Conservation (phyloP, 2,329 filamentous ascomycete genomes). For the Alternaria viburni region DNA sequence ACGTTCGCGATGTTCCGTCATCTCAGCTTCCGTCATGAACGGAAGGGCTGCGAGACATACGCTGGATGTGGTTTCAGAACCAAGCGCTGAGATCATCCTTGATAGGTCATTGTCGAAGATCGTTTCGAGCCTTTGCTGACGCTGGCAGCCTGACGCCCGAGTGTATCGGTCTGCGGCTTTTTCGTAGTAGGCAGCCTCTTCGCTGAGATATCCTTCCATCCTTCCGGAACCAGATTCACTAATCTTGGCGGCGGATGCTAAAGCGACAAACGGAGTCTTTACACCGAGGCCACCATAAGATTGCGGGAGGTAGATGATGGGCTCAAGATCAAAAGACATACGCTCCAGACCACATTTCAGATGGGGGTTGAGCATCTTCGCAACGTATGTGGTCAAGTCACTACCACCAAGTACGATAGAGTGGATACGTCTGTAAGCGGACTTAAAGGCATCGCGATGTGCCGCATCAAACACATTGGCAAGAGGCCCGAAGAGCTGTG, state of each 20-base stretch:
- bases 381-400: constrained; percentile 30
- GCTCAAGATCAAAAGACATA: constrained; percentile 24
- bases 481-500: constrained; percentile 37
- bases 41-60: constrained; percentile 18
- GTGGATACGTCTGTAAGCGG: constrained; percentile 30
- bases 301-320: constrained; percentile 35
- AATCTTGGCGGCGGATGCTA: constrained; percentile 27
- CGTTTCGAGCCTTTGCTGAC: constrained; percentile 14
- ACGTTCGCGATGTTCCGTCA: constrained; percentile 25
- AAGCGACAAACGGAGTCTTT: constrained; percentile 33
- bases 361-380: constrained; percentile 17
- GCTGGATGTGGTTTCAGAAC: neutral
- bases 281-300: constrained; percentile 39
- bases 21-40: neutral
- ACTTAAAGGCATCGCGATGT: constrained; percentile 31
- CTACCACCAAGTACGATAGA: constrained; percentile 27
- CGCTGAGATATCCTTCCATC: constrained; percentile 15
- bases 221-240: constrained; percentile 3
- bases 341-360: neutral
- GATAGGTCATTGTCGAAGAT: constrained; percentile 23
- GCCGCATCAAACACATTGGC: constrained; percentile 31
- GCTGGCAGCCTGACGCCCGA: constrained; percentile 12
- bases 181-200: constrained; percentile 21
- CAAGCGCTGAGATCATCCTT: constrained; percentile 14
- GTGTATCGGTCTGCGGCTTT: constrained; percentile 16